phyloP scores from a whole-genome alignment of 1,284 basidiomycete species.

The Leccinum subrobustum region DNA sequence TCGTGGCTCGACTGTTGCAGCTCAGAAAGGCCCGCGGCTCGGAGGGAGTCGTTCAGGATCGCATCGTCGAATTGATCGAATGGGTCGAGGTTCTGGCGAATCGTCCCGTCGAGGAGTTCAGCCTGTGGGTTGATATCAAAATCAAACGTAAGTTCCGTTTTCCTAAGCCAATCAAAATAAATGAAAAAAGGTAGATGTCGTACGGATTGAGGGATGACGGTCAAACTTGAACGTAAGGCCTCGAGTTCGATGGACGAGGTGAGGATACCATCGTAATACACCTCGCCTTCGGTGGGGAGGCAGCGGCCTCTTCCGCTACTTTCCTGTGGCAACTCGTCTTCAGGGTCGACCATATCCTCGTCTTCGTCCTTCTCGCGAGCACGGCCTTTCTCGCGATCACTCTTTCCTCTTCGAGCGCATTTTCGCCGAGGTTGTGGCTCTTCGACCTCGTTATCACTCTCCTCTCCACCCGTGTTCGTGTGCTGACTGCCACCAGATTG shows the following conservation, averaged over 20 bases:
- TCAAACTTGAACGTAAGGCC: conserved; percentile 53
- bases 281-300: conserved; percentile 56
- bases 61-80: conserved; percentile 74
- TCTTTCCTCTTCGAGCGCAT: conserved; percentile 45
- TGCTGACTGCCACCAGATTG: conserved; percentile 46
- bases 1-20: conserved; percentile 42
- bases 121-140: conserved; percentile 37
- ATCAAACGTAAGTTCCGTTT: neutral
- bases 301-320: conserved; percentile 36
- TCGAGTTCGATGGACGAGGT: conserved; percentile 31
- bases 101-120: conserved; percentile 57
- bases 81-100: conserved; percentile 65
- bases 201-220: conserved; percentile 59
- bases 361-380: conserved; percentile 46
- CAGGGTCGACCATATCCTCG: conserved; percentile 48
- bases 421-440: conserved; percentile 53
- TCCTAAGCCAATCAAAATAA: neutral
- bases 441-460: conserved; percentile 55
- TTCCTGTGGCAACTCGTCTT: conserved; percentile 33
- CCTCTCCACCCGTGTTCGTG: conserved; percentile 46
- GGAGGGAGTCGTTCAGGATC: conserved; percentile 51
- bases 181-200: neutral
- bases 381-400: conserved; percentile 37
- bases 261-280: conserved; percentile 50
- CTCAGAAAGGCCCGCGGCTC: conserved; percentile 52